phyloP scores from a whole-genome alignment of 139 green algal genomes.

The Chlamydomonas sp. region DNA sequence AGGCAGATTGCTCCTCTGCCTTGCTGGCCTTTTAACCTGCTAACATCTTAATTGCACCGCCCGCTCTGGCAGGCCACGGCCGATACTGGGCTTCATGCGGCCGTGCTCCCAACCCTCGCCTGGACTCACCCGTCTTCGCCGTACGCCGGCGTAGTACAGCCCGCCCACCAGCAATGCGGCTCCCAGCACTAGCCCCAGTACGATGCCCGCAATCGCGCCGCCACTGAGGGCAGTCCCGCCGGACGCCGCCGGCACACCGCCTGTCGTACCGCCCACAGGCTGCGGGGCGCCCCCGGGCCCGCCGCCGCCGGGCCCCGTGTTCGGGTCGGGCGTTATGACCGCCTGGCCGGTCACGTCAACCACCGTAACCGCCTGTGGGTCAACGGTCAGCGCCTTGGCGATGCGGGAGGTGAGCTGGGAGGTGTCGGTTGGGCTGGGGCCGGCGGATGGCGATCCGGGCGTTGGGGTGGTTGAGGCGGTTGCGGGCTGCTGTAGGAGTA shows the following conservation, averaged over 20 bases:
- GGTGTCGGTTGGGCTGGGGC: no score
- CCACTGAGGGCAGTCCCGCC: background rate
- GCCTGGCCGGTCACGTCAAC: background rate
- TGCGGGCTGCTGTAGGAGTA: background rate
- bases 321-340: background rate
- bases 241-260: background rate
- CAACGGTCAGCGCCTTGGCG: background rate
- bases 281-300: background rate
- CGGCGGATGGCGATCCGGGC: no score
- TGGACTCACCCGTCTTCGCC: background rate
- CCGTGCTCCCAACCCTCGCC: background rate
- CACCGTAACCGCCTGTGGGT: background rate
- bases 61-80: no score
- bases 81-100: no score
- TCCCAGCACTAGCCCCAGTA: background rate
- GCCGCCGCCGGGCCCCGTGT: background rate
- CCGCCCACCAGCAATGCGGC: constrained; percentile 1
- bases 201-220: constrained; percentile 10
- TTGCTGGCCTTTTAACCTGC: no score
- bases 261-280: no score
- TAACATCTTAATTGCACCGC: no score
- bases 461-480: background rate
- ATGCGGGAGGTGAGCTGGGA: background rate
- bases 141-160: constrained; percentile 16
- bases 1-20: no score